Evolutionary conservation across 352 stramenopile genomes (phyloP), one percentile per base, ranked within the genome.

Genomic region (Phytophthora boehmeriae): DNA sequence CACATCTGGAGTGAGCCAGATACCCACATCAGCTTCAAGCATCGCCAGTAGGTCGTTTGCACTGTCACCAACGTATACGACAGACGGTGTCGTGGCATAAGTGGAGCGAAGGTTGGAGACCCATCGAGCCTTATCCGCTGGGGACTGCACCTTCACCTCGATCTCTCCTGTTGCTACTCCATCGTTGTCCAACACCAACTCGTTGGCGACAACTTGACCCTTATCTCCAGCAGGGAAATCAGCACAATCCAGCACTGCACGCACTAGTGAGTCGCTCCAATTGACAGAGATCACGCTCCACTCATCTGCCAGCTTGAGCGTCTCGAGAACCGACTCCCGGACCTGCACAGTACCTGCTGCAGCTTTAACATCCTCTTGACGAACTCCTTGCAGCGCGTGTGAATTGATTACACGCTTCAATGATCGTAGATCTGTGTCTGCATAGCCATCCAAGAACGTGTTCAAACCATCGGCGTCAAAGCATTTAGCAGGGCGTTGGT

Each of bases 1-100:
- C 4, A 25, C 25, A 19, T 57, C 39, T 2, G 67, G 13, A 42
- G 25, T 10, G 1, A 91, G 45, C 34, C 60, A 77, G 50, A 92
- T 61, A 4, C 80, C 84, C 8, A 92, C 68, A 58, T 93, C 82
- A 19, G 82, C 84, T 23, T 80, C 63, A 17, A 88, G 38, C 66
- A 92, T 65, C 11, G 78, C 82, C 11, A 90, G 51, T 23, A 92
- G 30, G 59, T 93, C 84, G 38, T 83, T 92, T 0, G 68, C 70
- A 41, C 82, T 89, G 43, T 93, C 84, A 8, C 84, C 84, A 19
- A 93, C 64, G 51, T 82, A 93, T n/a, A 90, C 52, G 2, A 81
- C 23, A 0, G 38, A 14, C 9, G 45, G 41, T 14, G n/a, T 41
- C 8, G 52, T 44, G 27, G 23, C 19, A 16, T 54, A 25, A 1